Evolutionary conservation across 169 alveolate genomes (phyloP), one percentile per base, ranked within the genome.

Genomic region (Eimeria necatrix): DNA sequence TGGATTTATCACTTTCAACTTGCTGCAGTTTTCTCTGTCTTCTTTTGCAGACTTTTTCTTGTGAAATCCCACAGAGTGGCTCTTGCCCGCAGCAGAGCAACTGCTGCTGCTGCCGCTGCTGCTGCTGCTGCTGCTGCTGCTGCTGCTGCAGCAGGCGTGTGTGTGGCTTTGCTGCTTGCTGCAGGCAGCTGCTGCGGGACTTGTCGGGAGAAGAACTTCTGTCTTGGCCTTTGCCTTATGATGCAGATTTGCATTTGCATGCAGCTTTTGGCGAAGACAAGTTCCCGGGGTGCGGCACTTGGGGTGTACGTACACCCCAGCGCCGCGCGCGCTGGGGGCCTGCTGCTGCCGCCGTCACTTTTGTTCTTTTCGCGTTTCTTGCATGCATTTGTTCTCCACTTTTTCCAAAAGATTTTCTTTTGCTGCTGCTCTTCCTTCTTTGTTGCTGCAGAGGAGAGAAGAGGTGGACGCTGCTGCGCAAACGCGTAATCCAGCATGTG

Each of bases 201-300:
- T 73, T 95, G 86, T 52, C 60, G 48, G 86, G 81, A 4, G 64
- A 7, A 12, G 95, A 89, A 24, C 83, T 95, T 8, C 56, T 95
- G 76, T 64, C 93, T 7, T 95, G 94, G 94, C 95, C 95, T 32
- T 81, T 95, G 84, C 88, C 92, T 16, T 94, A 56, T 24, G 95
- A 94, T 9, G 95, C 74, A 1, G 59, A 49, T 7, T 90, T 94
- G 60, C 60, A 76, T 49, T 6, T 32, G 16, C 96, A 94, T 56
- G 86, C 91, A 12, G 95, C 76, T 16, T 94, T 94, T 26, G 64
- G 78, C 5, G 90, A 84, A 26, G 46, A 51, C 6, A 93, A 93
- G 12, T 83, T 71, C 16, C 49, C 32, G 0, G 93, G 93, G 92
- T 83, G 68, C 20, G 93, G 24, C 4, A 4, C 22, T 61, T 61